Evolutionary conservation across 2,329 filamentous ascomycete species (phyloP), one percentile per base, ranked within the genome.

Genomic region (Calycina herbarum): DNA sequence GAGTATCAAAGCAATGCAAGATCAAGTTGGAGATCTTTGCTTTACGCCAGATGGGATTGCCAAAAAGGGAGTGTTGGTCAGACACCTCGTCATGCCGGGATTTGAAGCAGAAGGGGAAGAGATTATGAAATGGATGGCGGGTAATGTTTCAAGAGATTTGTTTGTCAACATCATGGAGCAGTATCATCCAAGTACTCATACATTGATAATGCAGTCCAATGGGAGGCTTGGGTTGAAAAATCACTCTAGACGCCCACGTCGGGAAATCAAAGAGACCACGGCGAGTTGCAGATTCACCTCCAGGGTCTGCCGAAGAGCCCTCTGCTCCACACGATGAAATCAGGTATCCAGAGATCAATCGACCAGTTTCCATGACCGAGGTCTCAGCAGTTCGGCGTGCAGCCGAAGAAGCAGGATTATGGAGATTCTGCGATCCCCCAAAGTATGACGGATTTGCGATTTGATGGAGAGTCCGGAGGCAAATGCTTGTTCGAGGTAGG

Each of bases 161-260:
- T 94, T 94, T 77, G 85, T 95, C 66, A 89, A 96, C 75, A 89
- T 96, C 70, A 95, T 95, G 92, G 92, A 96, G 77, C 92, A 96
- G 78, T 95, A 95, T 74, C 88, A 87, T 68, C 92, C 92, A 0
- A 60, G 58, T 29, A 33, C 15, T 13, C 15, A 6, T 24, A n/a
- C 13, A 15, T 24, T 13, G 6, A 3, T 33, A 33, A 5, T 38
- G 20, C 57, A 40, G 38, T 5, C 7, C 4, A 17, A 1, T 20
- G 7, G 15, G 27, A 33, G 31, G 31, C 5, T 33, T 60, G 11
- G 2, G 15, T 3, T 60, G n/a, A 11, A 6, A 20, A 24, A 27
- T 45, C 6, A 3, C 13, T 20, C 20, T 20, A 60, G 58, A 90
- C 69, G 92, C 91, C 0, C 88, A 96, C 76, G 92, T 96, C 0